phyloP scores from a whole-genome alignment of 371 early-diverging fungal genomes.

The Rhizopus delemar region DNA sequence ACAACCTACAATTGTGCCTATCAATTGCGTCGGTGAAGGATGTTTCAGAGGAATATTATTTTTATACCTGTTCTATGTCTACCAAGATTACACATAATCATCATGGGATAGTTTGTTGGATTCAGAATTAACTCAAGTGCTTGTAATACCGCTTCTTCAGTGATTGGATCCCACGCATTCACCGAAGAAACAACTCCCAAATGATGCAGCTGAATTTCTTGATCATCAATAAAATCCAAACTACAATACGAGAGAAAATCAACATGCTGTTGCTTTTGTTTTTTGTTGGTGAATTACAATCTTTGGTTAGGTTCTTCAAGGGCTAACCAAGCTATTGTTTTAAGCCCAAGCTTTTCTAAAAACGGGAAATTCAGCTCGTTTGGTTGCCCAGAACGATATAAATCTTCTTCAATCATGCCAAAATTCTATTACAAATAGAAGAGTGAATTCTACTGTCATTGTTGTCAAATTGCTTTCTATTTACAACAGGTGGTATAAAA shows the following conservation, averaged over 20 bases:
- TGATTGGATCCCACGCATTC: conserved; percentile 95
- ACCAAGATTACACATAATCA: conserved; percentile 96
- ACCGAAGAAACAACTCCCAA: conserved; percentile 74
- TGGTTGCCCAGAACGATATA: conserved; percentile 97
- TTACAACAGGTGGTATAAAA: conserved; percentile 76
- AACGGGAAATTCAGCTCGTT: conserved; percentile 98
- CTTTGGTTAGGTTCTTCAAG: conserved; percentile 94
- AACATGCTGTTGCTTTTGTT: not conserved
- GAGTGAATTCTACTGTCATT: no score
- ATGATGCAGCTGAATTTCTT: conserved; percentile 90
- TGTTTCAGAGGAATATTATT: not conserved
- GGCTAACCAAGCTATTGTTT: conserved; percentile 91
- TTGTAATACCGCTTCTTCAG: conserved; percentile 93
- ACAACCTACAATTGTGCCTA: conserved; percentile 95
- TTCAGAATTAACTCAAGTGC: conserved; percentile 86
- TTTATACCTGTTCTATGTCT: conserved; percentile 90
- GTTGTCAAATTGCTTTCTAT: not conserved
- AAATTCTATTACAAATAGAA: conserved; percentile 68
- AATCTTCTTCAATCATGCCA: conserved; percentile 94
- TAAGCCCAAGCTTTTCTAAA: conserved; percentile 89
- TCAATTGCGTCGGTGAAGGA: not conserved
- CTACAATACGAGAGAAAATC: conserved; percentile 29
- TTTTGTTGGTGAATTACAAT: conserved; percentile 59
- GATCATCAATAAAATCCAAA: conserved; percentile 95
- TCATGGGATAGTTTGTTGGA: conserved; percentile 90